phyloP scores from a whole-genome alignment of 2,329 filamentous ascomycete genomes.

The Epichloe typhina region DNA sequence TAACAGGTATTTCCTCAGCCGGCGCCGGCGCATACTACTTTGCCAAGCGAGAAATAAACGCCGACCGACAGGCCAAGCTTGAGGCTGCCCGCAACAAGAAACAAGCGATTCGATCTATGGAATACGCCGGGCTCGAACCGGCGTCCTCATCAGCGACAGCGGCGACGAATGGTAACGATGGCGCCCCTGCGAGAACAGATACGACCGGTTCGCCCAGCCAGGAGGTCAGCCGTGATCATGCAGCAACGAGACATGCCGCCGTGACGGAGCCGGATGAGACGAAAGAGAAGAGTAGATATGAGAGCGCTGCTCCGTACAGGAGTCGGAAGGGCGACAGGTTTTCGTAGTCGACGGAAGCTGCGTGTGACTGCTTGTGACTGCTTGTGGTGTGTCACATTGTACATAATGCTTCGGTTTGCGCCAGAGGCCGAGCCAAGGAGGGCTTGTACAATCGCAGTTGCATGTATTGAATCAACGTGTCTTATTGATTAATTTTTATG shows the following conservation, averaged over 20 bases:
- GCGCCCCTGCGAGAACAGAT: conserved; percentile 44
- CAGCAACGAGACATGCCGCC: conserved; percentile 70
- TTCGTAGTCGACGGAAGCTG: conserved; percentile 26
- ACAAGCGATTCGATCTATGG: conserved; percentile 41
- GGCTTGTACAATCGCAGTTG: background rate
- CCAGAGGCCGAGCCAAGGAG: background rate
- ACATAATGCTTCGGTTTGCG: background rate
- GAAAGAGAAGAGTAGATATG: conserved; percentile 78
- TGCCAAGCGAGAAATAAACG: conserved; percentile 88
- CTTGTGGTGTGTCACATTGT: background rate
- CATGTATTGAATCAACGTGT: background rate
- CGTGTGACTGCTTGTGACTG: background rate
- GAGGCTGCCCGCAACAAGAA: conserved; percentile 54
- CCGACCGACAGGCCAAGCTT: conserved; percentile 63
- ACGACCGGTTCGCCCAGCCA: conserved; percentile 50
- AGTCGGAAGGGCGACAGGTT: conserved; percentile 82
- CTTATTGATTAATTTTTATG: too few relatives aligned
- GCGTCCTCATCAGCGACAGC: conserved; percentile 22
- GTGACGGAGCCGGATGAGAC: conserved; percentile 54
- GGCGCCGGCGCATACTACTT: conserved; percentile 91
- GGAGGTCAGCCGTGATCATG: conserved; percentile 67
- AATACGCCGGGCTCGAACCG: conserved; percentile 30
- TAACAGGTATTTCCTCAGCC: conserved; percentile 33
- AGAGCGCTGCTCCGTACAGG: conserved; percentile 61
- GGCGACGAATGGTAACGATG: conserved; percentile 16